Evolutionary conservation across 1,139 yeast species (phyloP), one percentile per base, ranked within the genome.

Genomic region (Debaryomyces singareniensis): DNA sequence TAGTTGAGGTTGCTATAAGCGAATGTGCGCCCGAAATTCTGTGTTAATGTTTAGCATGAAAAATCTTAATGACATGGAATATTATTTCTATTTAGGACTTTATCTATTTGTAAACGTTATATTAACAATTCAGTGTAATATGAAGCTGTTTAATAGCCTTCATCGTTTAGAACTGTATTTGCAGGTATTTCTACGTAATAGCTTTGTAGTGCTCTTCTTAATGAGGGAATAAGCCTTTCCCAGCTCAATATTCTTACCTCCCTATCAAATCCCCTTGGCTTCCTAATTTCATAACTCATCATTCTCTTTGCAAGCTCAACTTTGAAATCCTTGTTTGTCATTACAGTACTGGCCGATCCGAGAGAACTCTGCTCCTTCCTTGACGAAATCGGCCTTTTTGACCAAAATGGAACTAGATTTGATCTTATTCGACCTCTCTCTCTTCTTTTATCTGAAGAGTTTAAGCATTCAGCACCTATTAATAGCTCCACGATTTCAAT

Each of bases 381-480:
- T 5, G 79, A 68, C 28, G 71, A 62, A 28, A 76, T 68, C 18
- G 83, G 78, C 40, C 62, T 71, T 47, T 71, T 72, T 20, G 74
- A 68, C 84, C 83, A 77, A 45, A 74, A 76, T n/a, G 81, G 80
- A 27, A 76, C 79, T 50, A 77, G 58, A 43, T 77, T 77, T 30
- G 78, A 71, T 49, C 83, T 59, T 27, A 77, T 73, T 36, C 84
- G 56, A 12, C 83, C 83, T 30, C 82, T 50, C 46, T 77, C 83
- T 37, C 72, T 66, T 38, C 79, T 58, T 38, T 74, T 66, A 34
- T 67, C 73, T 5, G 62, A 64, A 6, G 75, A 61, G 34, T 71
- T 72, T 32, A 53, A 57, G 22, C 54, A 47, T 37, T 66, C 66
- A 9, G 71, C 62, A 2, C 76, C 75, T 40, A 76, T 73, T 27